These are phyloP conservation scores for Aphanoascus verrucosus DNA, from an alignment of 2,329 filamentous ascomycete genomes.

Conservation along the genomic window DNA sequence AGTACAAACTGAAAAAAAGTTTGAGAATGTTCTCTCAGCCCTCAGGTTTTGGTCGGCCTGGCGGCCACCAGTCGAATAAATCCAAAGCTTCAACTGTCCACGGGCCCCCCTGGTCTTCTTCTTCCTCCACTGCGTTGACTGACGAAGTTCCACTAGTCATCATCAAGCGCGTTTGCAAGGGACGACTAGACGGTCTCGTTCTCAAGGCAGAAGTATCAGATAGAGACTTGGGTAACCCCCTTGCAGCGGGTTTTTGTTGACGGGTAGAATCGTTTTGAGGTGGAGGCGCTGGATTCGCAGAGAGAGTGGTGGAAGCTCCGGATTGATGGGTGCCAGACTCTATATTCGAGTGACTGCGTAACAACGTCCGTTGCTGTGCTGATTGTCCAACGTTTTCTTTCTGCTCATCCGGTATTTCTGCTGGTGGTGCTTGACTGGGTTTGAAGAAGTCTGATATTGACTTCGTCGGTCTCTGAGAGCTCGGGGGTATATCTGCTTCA, in stretches of 20 bases:
- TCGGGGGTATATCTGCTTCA: slow-evolving; percentile 1
- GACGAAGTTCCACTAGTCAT: neutral
- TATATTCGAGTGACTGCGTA: slow-evolving; percentile 8
- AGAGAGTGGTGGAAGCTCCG: neutral
- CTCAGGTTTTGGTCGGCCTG: slow-evolving; percentile 27
- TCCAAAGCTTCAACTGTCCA: slow-evolving; percentile 36
- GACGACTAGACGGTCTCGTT: slow-evolving; percentile 8
- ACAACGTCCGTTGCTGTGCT: neutral
- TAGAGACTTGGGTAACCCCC: slow-evolving; percentile 24
- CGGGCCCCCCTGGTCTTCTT: slow-evolving; percentile 26
- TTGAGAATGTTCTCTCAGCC: neutral
- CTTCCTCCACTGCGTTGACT: neutral
- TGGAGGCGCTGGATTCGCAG: neutral
- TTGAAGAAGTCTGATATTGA: slow-evolving; percentile 13
- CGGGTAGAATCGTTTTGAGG: neutral
- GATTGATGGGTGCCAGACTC: neutral
- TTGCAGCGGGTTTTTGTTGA: slow-evolving; percentile 6
- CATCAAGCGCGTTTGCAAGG: slow-evolving; percentile 5
- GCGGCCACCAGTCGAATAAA: slow-evolving; percentile 37
- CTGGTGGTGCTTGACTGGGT: slow-evolving; percentile 1
- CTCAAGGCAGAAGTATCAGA: slow-evolving; percentile 28
- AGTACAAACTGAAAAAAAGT: no score
- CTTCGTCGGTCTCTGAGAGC: slow-evolving; percentile 8
- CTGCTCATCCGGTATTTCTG: neutral
- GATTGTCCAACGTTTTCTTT: neutral